Percentiles rank a stretch among this genome's conserved stretches.
phyloP scores from a whole-genome alignment of 129 eudicot species.

The Saussurea involucrata region DNA sequence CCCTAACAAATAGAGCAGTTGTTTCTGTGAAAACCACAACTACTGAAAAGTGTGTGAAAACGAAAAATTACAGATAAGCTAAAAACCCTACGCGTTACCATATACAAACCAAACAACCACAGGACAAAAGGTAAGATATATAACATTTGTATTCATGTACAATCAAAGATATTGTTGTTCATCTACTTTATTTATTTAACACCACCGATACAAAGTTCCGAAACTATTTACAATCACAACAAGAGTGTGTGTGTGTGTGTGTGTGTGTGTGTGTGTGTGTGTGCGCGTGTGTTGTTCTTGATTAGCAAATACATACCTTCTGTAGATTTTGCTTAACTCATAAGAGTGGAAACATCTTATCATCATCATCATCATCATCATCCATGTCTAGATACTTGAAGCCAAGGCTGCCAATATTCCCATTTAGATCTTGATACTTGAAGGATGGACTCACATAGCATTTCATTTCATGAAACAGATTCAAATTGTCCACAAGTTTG shows the following conservation, averaged over 20 bases:
- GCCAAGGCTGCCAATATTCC: constrained; percentile 30
- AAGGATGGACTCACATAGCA: constrained; percentile 83
- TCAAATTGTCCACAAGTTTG: constrained; percentile 89
- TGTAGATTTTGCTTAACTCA: constrained; percentile 27
- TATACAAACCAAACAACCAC: not conserved
- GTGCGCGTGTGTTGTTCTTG: not conserved
- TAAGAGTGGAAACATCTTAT: constrained; percentile 48
- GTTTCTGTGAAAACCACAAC: not conserved
- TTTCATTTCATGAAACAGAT: constrained; percentile 80
- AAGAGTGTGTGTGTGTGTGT: not conserved
- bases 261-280: not conserved
- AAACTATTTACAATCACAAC: constrained; percentile 21
- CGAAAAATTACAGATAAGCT: not conserved
- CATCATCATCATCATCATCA: constrained; percentile 40
- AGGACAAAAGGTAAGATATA: not conserved
- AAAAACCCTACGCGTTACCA: not conserved
- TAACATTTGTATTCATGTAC: constrained; percentile 5
- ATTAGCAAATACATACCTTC: constrained; percentile 11
- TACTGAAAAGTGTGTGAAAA: not conserved
- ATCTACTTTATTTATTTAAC: constrained; percentile 15
- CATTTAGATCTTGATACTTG: constrained; percentile 53
- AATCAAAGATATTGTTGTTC: not conserved
- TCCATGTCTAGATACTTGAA: constrained; percentile 63
- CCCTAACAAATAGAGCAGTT: too few relatives aligned
- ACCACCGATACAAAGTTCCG: too few relatives aligned